These are phyloP conservation scores for Hylodesmum podocarpum DNA, from an alignment of 306 rosid species.

Conservation along the genomic window DNA sequence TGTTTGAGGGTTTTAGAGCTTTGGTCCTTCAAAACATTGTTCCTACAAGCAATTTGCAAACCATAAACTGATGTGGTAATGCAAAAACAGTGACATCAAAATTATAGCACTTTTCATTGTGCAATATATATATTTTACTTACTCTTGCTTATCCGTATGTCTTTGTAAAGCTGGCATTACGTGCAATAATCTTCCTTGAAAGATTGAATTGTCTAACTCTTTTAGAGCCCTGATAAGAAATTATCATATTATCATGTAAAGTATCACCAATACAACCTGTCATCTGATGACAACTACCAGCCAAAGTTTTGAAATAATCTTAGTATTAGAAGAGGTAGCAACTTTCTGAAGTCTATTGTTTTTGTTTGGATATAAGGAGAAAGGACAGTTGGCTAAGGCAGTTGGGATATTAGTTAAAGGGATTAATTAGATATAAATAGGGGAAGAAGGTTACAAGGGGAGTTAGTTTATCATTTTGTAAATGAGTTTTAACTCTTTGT, in stretches of 20 bases:
- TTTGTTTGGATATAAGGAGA: too few species aligned
- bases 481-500: too few species aligned
- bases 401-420: too few species aligned
- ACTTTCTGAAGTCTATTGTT: background rate
- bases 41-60: conserved; percentile 43
- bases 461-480: too few species aligned
- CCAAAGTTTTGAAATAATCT: background rate
- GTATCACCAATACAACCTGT: background rate
- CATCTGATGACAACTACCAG: conserved; percentile 2
- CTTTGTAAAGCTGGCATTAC: conserved; percentile 76
- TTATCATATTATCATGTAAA: background rate
- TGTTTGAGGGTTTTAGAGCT: conserved; percentile 63
- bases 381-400: too few species aligned
- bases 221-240: conserved; percentile 61
- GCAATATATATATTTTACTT: conserved; percentile 32
- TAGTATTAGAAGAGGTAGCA: background rate
- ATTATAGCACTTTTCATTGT: background rate
- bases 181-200: conserved; percentile 94
- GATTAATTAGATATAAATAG: too few species aligned
- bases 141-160: conserved; percentile 61
- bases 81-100: conserved; percentile 1
- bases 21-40: conserved; percentile 46
- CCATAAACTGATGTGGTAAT: conserved; percentile 14
- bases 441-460: too few species aligned
- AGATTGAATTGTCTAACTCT: conserved; percentile 71